Base-by-base conservation (phyloP, 2,329 filamentous ascomycete genomes). In the Massarina eburnea region DNA sequence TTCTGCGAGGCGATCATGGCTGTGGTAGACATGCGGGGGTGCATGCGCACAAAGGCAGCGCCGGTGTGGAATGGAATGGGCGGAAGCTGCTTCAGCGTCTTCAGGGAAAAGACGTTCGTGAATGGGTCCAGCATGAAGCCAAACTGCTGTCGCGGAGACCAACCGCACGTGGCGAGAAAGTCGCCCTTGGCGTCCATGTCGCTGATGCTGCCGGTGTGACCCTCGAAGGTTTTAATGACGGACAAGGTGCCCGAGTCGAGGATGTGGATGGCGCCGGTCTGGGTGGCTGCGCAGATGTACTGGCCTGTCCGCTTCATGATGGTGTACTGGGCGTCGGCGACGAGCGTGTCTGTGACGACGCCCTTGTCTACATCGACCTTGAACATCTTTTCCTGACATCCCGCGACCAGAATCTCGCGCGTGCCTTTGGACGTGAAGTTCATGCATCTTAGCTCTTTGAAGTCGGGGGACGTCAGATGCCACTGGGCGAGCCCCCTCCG, bases 131-230 rank as follows among this genome's bases (percentile, higher is more conserved):
- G 82, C 75, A 95, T 91, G 52, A 88, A 88, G 32, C 84, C 83
- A 27, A 86, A 83, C 55, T 89, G 79, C 61, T 91, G 90, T 55
- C 92, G 83, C 19, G 90, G 80, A 1, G 92, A 95, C 71, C 89
- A 95, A 27, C 94, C 94, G 68, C 94, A 99, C 4, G 94, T 97
- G 18, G 97, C 88, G 43, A 99, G 84, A 56, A 94, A 94, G 68
- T 97, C 92, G 62, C 94, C 89, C 64, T 94, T 89, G 8, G 91
- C 90, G 73, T 99, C 94, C 89, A 99, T 96, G 68, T 97, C 92
- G 68, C 90, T 96, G 66, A 99, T 89, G 41, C 85, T 82, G 8
- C 89, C 88, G 1, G 86, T 86, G 65, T 99, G 94, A 0, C 92
- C 91, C 66, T 89, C 89, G 88, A 94, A 99, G 9, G 83, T 83